Conservation (phyloP, 2,329 filamentous ascomycete genomes). For the Cordyceps sp. region DNA sequence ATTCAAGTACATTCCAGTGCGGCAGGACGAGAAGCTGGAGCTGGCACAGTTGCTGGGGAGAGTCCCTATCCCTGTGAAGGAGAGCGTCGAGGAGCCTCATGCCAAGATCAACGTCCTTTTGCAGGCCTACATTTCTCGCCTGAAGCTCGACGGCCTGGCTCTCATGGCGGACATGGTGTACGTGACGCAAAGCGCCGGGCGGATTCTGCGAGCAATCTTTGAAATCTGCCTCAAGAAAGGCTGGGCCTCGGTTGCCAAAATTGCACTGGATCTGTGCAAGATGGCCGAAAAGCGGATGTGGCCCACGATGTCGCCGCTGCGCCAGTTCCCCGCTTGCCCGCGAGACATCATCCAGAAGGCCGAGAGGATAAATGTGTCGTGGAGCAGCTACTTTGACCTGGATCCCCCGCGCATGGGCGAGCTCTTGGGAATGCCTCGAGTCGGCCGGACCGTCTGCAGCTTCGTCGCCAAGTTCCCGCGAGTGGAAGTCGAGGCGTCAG, state of each 20-base stretch:
- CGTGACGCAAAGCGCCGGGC: constrained; percentile 91
- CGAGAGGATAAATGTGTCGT: constrained; percentile 86
- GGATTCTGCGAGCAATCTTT: constrained; percentile 88
- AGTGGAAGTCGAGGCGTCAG: constrained; percentile 80
- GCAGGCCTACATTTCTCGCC: constrained; percentile 88
- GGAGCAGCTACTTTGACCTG: constrained; percentile 87
- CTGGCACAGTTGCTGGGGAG: constrained; percentile 76
- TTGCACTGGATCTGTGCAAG: constrained; percentile 86
- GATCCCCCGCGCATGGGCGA: constrained; percentile 95
- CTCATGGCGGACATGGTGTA: constrained; percentile 98
- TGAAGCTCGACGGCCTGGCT: constrained; percentile 85
- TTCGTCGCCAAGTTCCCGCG: constrained; percentile 87
- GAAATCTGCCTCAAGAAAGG: constrained; percentile 96
- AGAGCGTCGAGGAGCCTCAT: constrained; percentile 90
- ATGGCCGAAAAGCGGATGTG: constrained; percentile 99
- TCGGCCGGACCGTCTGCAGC: constrained; percentile 69
- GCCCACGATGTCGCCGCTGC: constrained; percentile 92
- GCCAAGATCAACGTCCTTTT: constrained; percentile 97
- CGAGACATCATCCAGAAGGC: constrained; percentile 80
- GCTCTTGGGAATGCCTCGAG: constrained; percentile 76
- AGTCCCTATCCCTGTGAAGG: constrained; percentile 93
- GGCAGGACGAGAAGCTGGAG: constrained; percentile 94
- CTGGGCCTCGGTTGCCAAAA: constrained; percentile 86
- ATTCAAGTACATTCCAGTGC: constrained; percentile 97
- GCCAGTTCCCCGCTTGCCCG: constrained; percentile 74